Evolutionary conservation across 352 stramenopile species (phyloP), one percentile per base, ranked within the genome.

Genomic region (Phytophthora melonis): DNA sequence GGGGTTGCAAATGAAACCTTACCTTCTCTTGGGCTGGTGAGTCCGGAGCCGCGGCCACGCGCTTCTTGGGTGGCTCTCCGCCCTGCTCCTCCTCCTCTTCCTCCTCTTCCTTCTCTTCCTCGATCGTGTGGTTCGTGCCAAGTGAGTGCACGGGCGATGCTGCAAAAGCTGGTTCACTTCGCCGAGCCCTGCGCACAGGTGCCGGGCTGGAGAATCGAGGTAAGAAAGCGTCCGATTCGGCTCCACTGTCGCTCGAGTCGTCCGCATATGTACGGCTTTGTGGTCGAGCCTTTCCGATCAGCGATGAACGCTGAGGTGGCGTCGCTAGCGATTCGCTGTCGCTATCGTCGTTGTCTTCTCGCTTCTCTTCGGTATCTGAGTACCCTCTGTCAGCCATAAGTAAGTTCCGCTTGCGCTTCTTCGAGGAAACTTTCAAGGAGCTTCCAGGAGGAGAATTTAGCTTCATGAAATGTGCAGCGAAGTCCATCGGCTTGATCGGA

Each of bases 401-500:
- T 9, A 81, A 69, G 8, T 81, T 80, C 0, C 72, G 64, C 43
- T 83, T 81, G 14, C 78, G 78, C 68, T 92, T 94, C 23, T 83
- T 70, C n/a, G n/a, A 1, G 14, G 58, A 66, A 14, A 27, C 58
- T 52, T 71, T 83, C n/a, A 77, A 50, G 3, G 84, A 94, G 23
- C 74, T 77, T 3, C 74, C 66, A 52, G 80, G 79, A n/a, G 83
- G 81, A 47, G 87, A 92, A 57, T 78, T 82, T 19, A 94, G 74
- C 59, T 78, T 82, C 68, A 93, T 82, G 45, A 92, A 93, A 58
- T 88, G 82, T 4, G 77, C 68, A 9, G 75, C 61, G 34, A 82
- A 81, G 30, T 83, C 84, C 6, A 77, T 81, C 1, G 81, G 74
- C n/a, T 92, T 93, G 64, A 95, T 95, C 0, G 88, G 88, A 10